A percentile compares a stretch with the other conserved stretches of the same genome.
Conservation (phyloP, 2,329 filamentous ascomycete genomes). For the Apiospora arundinis region DNA sequence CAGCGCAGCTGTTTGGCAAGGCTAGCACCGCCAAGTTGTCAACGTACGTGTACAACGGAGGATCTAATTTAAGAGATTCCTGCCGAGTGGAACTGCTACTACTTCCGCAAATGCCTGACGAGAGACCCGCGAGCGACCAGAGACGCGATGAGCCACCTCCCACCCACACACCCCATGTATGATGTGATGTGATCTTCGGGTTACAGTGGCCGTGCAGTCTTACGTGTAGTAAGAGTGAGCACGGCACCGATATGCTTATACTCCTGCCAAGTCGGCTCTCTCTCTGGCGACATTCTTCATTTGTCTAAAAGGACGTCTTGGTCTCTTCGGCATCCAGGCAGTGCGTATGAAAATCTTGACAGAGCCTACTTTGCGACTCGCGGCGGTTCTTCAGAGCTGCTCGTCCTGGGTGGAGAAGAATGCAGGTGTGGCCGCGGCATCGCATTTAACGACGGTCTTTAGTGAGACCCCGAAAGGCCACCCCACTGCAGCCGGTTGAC, state of each 20-base stretch:
- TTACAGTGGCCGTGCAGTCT: conserved; percentile 16
- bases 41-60: conserved; percentile 17
- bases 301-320: background rate
- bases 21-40: conserved; percentile 10
- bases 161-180: conserved; percentile 4
- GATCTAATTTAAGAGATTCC: conserved; percentile 20
- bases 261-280: conserved; percentile 4
- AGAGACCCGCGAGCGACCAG: background rate
- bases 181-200: conserved; percentile 6
- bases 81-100: conserved; percentile 9
- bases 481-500: conserved; percentile 6
- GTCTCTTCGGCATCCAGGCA: background rate
- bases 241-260: background rate
- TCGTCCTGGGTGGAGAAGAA: background rate
- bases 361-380: background rate
- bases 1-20: conserved; percentile 1
- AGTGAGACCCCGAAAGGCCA: conserved; percentile 21
- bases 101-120: background rate
- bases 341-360: background rate
- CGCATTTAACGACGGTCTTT: conserved; percentile 19
- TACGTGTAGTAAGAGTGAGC: background rate
- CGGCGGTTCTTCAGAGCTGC: background rate
- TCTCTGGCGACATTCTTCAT: background rate
- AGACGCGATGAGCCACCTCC: conserved; percentile 17
- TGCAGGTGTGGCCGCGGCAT: conserved; percentile 18